Percentiles rank a stretch among this genome's conserved stretches.
phyloP scores from a whole-genome alignment of 805 yeast genomes.

The Yarrowia sp. region DNA sequence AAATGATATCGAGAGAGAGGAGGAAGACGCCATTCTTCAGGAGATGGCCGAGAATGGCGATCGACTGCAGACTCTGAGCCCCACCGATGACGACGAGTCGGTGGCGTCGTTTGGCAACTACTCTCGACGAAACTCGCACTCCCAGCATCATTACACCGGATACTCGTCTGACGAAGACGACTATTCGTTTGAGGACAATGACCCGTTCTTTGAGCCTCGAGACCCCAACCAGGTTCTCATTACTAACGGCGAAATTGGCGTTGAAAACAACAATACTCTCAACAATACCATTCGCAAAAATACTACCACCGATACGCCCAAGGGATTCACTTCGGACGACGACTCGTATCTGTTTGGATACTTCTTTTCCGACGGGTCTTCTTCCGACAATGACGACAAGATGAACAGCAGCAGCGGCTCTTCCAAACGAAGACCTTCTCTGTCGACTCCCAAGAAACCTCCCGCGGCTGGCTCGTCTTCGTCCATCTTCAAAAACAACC shows the following conservation, averaged over 20 bases:
- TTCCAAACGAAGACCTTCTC: not conserved
- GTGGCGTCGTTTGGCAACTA: constrained; percentile 20
- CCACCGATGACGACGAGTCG: constrained; percentile 6
- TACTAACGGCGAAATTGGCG: constrained; percentile 25
- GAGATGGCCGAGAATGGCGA: constrained; percentile 17
- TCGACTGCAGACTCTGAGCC: constrained; percentile 3
- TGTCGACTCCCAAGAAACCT: constrained; percentile 14
- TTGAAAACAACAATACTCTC: not conserved
- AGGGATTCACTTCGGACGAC: constrained; percentile 9
- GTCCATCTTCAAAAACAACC: constrained; percentile 11
- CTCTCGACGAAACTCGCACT: constrained; percentile 13
- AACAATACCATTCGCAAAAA: constrained; percentile 4
- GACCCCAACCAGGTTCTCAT: constrained; percentile 25
- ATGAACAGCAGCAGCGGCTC: not conserved
- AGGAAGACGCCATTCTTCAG: constrained; percentile 11
- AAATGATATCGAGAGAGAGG: constrained; percentile 33
- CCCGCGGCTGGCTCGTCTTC: constrained; percentile 18
- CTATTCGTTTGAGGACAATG: constrained; percentile 22
- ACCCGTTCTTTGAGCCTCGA: constrained; percentile 24
- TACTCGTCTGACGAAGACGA: constrained; percentile 23
- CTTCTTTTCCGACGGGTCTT: constrained; percentile 23
- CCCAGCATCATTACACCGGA: constrained; percentile 17
- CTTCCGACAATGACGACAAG: not conserved
- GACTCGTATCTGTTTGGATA: constrained; percentile 21
- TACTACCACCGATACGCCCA: not conserved